Percentiles rank a stretch among this genome's conserved stretches.
phyloP scores from a whole-genome alignment of 306 rosid genomes.

The Acacia melanoxylon region DNA sequence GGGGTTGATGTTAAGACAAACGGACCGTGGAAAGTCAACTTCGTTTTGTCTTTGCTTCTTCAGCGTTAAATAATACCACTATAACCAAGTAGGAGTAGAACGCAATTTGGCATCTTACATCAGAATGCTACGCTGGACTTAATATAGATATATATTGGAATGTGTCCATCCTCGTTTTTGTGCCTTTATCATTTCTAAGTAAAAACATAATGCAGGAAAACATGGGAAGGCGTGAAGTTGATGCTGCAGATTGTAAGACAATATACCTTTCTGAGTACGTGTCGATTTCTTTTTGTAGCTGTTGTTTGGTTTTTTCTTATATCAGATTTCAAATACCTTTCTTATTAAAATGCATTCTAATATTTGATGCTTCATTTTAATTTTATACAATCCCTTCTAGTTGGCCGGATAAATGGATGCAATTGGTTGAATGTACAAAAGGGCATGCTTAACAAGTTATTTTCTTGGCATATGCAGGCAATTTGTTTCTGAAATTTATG shows the following conservation, averaged over 20 bases:
- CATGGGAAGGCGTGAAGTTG: slow-evolving; percentile 72
- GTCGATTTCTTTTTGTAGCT: slow-evolving; percentile 14
- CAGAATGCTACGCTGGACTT: background rate
- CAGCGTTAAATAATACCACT: background rate
- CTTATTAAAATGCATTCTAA: slow-evolving; percentile 1
- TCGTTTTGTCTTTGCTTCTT: slow-evolving; percentile 1
- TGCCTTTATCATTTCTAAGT: slow-evolving; percentile 14
- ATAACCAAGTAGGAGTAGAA: background rate
- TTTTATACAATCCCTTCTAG: background rate
- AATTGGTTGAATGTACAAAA: background rate
- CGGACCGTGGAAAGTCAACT: background rate
- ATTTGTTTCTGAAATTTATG: slow-evolving; percentile 80
- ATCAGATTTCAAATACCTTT: background rate
- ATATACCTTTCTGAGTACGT: slow-evolving; percentile 85
- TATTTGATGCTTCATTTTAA: background rate
- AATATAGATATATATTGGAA: background rate
- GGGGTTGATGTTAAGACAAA: background rate
- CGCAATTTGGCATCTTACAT: background rate
- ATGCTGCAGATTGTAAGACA: slow-evolving; percentile 79
- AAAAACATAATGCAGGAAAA: slow-evolving; percentile 58
- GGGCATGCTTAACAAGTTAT: slow-evolving; percentile 22
- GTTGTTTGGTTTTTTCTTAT: background rate
- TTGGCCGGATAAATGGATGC: no score
- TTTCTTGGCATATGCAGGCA: slow-evolving; percentile 52
- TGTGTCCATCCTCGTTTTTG: background rate